Conservation (phyloP, 2,329 filamentous ascomycete species). For the Ceratocystis harringtonii region DNA sequence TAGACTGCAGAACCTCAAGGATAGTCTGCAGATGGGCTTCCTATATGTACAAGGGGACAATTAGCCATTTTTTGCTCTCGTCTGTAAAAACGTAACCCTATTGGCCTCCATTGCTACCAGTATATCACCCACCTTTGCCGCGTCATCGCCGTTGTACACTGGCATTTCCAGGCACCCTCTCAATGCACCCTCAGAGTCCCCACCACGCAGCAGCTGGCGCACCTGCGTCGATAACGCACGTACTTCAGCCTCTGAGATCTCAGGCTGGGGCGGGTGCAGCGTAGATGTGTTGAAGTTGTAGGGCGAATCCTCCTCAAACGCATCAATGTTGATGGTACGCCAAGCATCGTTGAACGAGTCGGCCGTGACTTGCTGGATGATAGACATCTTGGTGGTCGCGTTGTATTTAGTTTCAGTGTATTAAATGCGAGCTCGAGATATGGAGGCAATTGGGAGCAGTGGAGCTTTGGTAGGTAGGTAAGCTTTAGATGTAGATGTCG, state of each 20-base stretch:
- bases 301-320: conserved; percentile 75
- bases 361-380: conserved; percentile 49
- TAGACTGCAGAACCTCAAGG: conserved; percentile 85
- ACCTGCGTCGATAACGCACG: conserved; percentile 67
- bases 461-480: conserved; percentile 10
- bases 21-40: conserved; percentile 78
- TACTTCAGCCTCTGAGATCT: conserved; percentile 62
- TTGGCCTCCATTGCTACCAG: background rate
- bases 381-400: conserved; percentile 36
- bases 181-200: conserved; percentile 75
- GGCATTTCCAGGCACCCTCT: conserved; percentile 72
- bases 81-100: background rate
- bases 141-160: conserved; percentile 51
- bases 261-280: conserved; percentile 60
- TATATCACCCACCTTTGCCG: conserved; percentile 37
- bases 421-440: background rate
- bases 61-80: conserved; percentile 9
- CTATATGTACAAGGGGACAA: conserved; percentile 29
- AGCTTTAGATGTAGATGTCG: conserved; percentile 1
- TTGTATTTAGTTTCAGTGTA: background rate
- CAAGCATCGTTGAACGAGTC: conserved; percentile 48
- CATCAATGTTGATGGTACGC: conserved; percentile 91
- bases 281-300: conserved; percentile 82
- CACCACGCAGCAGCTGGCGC: conserved; percentile 71
- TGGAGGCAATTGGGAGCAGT: background rate